A percentile compares a stretch with the other conserved stretches of the same genome.
These are phyloP conservation scores for Daldinia eschscholtzii DNA, from an alignment of 2,329 filamentous ascomycete species.

Conservation along the genomic window DNA sequence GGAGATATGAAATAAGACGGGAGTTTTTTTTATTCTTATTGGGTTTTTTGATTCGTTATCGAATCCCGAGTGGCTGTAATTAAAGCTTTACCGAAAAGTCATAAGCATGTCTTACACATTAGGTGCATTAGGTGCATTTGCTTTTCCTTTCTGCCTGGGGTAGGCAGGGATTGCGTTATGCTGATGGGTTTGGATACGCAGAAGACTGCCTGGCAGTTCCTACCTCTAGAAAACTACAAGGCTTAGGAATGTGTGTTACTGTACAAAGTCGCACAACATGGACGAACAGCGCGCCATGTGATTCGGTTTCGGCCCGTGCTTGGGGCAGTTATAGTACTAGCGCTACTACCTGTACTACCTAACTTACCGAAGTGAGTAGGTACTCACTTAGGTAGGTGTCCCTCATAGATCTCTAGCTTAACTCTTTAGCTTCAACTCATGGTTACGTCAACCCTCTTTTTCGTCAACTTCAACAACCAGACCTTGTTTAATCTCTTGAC, in stretches of 20 bases:
- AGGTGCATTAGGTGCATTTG: background rate
- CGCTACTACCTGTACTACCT: background rate
- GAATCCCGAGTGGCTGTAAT: slow-evolving; percentile 5
- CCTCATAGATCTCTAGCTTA: background rate
- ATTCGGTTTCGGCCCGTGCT: slow-evolving; percentile 6
- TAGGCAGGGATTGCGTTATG: background rate
- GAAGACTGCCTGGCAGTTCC: background rate
- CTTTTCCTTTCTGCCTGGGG: background rate
- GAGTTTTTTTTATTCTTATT: slow-evolving; percentile 8
- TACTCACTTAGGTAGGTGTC: slow-evolving; percentile 4
- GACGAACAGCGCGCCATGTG: background rate
- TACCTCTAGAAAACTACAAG: background rate
- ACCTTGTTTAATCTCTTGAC: slow-evolving; percentile 6
- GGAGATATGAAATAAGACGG: slow-evolving; percentile 12
- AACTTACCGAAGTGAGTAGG: too few species aligned
- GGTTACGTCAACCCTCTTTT: slow-evolving; percentile 9
- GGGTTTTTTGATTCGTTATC: slow-evolving; percentile 6
- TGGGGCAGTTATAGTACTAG: background rate
- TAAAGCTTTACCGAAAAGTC: background rate
- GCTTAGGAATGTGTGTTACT: background rate
- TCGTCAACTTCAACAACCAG: background rate
- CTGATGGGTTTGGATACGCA: background rate
- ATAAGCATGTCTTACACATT: background rate
- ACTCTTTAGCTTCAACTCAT: background rate
- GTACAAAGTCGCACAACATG: background rate